Evolutionary conservation across 2,329 filamentous ascomycete species (phyloP).

Genomic region (Claviceps sp.): DNA sequence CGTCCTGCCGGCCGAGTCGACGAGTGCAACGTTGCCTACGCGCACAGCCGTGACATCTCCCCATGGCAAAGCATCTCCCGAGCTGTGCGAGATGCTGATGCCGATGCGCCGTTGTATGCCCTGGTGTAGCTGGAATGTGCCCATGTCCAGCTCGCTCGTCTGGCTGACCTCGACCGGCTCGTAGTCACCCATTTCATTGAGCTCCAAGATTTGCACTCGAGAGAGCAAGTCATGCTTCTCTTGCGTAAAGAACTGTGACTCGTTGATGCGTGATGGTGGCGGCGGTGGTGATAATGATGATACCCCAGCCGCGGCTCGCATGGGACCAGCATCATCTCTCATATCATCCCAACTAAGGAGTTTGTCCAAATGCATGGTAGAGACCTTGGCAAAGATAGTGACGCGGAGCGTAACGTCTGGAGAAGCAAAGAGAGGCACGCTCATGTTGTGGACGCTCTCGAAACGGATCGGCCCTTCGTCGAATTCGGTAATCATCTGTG

Average conservation of each 20-base stretch:
- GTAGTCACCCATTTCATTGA: slow-evolving; percentile 84
- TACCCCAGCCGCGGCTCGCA: slow-evolving; percentile 39
- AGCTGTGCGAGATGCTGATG: slow-evolving; percentile 81
- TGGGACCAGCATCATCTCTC: slow-evolving; percentile 67
- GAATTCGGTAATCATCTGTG: slow-evolving; percentile 86
- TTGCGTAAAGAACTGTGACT: slow-evolving; percentile 85
- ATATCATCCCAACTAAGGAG: slow-evolving; percentile 98
- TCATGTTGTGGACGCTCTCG: slow-evolving; percentile 98
- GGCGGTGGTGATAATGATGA: neutral
- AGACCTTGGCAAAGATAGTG: slow-evolving; percentile 83
- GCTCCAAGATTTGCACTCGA: slow-evolving; percentile 76
- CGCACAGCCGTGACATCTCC: slow-evolving; percentile 65
- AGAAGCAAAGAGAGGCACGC: slow-evolving; percentile 61
- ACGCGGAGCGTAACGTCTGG: slow-evolving; percentile 66
- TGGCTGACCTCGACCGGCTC: slow-evolving; percentile 87
- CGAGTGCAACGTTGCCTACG: slow-evolving; percentile 67
- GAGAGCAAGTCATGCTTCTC: slow-evolving; percentile 90
- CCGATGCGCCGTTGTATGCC: slow-evolving; percentile 80
- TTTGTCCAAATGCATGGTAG: slow-evolving; percentile 90
- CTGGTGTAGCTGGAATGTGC: slow-evolving; percentile 90
- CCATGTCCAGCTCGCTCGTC: slow-evolving; percentile 67
- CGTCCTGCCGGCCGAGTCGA: slow-evolving; percentile 75
- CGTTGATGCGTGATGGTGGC: slow-evolving; percentile 53
- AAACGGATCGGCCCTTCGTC: slow-evolving; percentile 88
- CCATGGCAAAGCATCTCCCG: slow-evolving; percentile 80